These are phyloP conservation scores for Betula pendula DNA, from an alignment of 306 rosid genomes.

Conservation along the genomic window DNA sequence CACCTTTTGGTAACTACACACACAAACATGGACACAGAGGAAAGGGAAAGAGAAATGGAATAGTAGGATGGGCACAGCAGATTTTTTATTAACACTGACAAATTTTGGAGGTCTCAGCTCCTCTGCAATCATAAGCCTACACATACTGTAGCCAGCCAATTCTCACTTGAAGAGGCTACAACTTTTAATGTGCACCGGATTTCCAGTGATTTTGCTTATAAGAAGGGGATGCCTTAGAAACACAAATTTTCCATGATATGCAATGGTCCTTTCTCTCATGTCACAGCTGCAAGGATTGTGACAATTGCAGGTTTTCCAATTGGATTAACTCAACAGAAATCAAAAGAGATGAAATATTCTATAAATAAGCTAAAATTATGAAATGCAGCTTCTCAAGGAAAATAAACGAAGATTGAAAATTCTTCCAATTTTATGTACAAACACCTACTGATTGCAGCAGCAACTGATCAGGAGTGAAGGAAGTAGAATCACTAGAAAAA, in stretches of 20 bases:
- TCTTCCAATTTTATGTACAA: neutral
- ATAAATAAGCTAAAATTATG: neutral
- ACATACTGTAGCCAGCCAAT: neutral
- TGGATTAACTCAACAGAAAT: neutral
- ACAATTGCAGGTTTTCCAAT: neutral
- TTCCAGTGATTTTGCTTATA: neutral
- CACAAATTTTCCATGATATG: neutral
- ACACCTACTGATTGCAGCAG: neutral
- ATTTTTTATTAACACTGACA: neutral
- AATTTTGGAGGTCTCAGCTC: neutral
- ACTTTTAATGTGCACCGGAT: neutral
- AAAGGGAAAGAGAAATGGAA: neutral
- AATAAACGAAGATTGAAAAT: neutral
- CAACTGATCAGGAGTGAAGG: neutral
- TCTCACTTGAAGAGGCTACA: neutral
- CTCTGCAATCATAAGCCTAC: neutral
- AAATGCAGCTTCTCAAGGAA: conserved; percentile 6
- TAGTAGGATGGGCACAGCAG: neutral
- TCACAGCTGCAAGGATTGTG: neutral
- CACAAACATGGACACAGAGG: neutral
- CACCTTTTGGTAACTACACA: no score
- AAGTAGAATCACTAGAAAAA: neutral
- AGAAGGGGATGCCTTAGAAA: neutral
- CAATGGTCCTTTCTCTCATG: neutral
- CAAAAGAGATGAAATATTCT: neutral